A percentile compares a stretch with the other conserved stretches of the same genome.
These are phyloP conservation scores for Apiotrichum montevideense DNA, from an alignment of 1,284 basidiomycete species.

Conservation along the genomic window DNA sequence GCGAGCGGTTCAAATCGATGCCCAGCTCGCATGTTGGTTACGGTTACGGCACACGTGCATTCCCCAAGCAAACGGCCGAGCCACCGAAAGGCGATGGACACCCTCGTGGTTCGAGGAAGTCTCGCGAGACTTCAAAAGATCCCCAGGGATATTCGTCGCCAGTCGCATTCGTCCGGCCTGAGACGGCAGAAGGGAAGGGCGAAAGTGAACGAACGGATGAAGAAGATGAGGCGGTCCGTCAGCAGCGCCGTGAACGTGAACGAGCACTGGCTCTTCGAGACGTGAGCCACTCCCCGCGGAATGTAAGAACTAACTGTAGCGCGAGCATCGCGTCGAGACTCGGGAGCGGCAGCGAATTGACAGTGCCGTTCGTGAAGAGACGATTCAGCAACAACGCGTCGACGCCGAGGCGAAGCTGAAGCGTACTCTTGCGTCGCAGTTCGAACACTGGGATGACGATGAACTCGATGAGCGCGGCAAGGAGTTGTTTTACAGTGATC, in stretches of 20 bases:
- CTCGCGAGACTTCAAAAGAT: conserved; percentile 44
- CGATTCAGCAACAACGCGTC: conserved; percentile 61
- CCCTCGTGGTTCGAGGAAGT: background rate
- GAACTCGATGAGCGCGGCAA: conserved; percentile 60
- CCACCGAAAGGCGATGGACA: background rate
- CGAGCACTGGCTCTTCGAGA: conserved; percentile 76
- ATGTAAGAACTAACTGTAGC: conserved; percentile 12
- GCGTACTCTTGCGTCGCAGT: conserved; percentile 61
- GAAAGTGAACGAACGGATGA: conserved; percentile 66
- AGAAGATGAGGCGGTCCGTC: conserved; percentile 70
- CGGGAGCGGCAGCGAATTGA: conserved; percentile 70
- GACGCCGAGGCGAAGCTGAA: conserved; percentile 70
- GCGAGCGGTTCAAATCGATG: conserved; percentile 30
- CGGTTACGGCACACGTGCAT: conserved; percentile 29
- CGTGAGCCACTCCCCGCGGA: conserved; percentile 53
- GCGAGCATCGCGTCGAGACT: conserved; percentile 64
- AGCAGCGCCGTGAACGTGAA: conserved; percentile 63
- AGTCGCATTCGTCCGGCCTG: conserved; percentile 69
- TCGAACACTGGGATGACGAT: conserved; percentile 84
- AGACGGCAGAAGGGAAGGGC: conserved; percentile 48
- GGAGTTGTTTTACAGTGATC: conserved; percentile 72
- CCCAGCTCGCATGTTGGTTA: conserved; percentile 17
- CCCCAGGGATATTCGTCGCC: conserved; percentile 69
- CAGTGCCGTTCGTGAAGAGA: conserved; percentile 65
- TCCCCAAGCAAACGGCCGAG: conserved; percentile 5